phyloP scores from a whole-genome alignment of 352 stramenopile species.

The Phytophthora pseudosyringae region DNA sequence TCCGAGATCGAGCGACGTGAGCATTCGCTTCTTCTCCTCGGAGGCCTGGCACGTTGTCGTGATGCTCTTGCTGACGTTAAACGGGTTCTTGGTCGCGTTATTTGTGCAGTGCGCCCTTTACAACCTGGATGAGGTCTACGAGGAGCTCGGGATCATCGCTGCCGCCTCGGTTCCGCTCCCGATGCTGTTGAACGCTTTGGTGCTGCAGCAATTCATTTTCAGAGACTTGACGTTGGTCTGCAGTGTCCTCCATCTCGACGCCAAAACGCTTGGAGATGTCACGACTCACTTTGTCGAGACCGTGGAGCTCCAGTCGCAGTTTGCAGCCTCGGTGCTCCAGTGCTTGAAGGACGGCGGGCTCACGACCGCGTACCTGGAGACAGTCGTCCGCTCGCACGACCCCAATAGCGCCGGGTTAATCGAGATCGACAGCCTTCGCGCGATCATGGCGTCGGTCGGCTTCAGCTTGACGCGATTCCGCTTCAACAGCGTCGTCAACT shows the following conservation, averaged over 20 bases:
- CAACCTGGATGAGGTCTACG: conserved; percentile 36
- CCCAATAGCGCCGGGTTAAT: conserved; percentile 35
- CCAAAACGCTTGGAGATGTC: conserved; percentile 52
- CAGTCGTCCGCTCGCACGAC: conserved; percentile 34
- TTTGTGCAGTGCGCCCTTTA: conserved; percentile 67
- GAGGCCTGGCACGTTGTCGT: conserved; percentile 66
- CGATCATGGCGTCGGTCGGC: conserved; percentile 43
- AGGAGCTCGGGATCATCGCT: conserved; percentile 34
- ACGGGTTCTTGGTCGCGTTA: conserved; percentile 64
- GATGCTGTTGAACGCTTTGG: conserved; percentile 51
- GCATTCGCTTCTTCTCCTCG: conserved; percentile 53
- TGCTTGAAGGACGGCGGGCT: conserved; percentile 25
- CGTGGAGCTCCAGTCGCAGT: conserved; percentile 53
- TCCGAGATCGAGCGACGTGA: background rate
- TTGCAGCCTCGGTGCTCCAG: conserved; percentile 37
- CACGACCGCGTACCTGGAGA: conserved; percentile 37
- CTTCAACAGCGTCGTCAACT: conserved; percentile 58
- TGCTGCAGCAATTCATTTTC: conserved; percentile 60
- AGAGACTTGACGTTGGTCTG: conserved; percentile 60
- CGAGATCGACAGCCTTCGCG: conserved; percentile 44
- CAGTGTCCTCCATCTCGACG: conserved; percentile 55
- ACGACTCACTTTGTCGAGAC: conserved; percentile 61
- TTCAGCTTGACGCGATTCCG: conserved; percentile 59
- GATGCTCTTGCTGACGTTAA: conserved; percentile 59
- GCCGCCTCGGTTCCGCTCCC: conserved; percentile 43